A percentile compares a stretch with the other conserved stretches of the same genome.
Conservation (phyloP, 257 asterid species). For the Fraxinus excelsior region DNA sequence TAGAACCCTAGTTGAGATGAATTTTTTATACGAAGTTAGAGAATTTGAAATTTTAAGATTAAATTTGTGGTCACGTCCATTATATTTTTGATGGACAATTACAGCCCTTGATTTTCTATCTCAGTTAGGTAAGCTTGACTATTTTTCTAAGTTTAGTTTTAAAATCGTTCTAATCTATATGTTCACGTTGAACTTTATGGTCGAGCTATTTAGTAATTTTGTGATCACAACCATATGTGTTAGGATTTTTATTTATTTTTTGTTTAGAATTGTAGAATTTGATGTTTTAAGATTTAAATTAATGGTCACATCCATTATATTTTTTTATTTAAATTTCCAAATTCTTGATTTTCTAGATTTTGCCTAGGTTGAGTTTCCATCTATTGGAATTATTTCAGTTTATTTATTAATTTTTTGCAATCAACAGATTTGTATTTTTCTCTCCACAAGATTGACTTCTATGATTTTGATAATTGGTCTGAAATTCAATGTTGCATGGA, state of each 20-base stretch:
- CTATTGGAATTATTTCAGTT: constrained; percentile 3
- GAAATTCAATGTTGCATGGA: neutral
- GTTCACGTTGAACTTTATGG: constrained; percentile 1
- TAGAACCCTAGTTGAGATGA: constrained; percentile 23
- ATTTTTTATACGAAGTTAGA: neutral
- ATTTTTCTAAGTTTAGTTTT: neutral
- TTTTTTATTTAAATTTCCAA: constrained; percentile 1
- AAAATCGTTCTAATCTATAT: neutral
- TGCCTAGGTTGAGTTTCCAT: neutral
- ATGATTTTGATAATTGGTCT: neutral
- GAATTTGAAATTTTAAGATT: neutral
- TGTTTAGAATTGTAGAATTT: neutral
- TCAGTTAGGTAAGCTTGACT: neutral
- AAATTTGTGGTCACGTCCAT: neutral
- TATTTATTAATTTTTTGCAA: neutral
- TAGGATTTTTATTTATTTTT: neutral
- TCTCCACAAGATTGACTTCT: neutral
- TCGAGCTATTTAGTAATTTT: neutral
- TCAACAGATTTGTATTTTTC: constrained; percentile 8
- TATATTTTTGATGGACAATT: neutral
- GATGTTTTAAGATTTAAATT: constrained; percentile 4
- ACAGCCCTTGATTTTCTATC: neutral
- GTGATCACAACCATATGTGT: neutral
- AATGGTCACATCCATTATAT: neutral
- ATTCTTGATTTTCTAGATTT: constrained; percentile 12